A percentile compares a stretch with the other conserved stretches of the same genome.
Conservation (phyloP, 805 yeast genomes). For the Metschnikowia anglica region DNA sequence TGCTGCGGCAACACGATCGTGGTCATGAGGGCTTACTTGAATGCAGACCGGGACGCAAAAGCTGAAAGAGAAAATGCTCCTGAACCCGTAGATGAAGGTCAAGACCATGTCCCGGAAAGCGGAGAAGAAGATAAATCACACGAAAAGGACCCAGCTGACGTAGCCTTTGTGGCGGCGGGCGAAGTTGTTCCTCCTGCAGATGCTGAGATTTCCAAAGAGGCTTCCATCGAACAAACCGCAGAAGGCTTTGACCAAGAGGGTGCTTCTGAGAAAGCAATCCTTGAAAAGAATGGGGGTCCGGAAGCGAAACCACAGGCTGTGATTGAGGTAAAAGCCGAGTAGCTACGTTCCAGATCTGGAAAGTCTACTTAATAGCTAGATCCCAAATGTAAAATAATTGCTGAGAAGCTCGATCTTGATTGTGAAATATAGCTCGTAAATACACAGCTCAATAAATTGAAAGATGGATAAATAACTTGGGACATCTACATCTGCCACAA, state of each 20-base stretch:
- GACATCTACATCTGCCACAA: not conserved
- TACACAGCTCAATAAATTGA: constrained; percentile 1
- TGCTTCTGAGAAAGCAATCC: constrained; percentile 5
- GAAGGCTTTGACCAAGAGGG: constrained; percentile 8
- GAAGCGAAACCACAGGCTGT: not conserved
- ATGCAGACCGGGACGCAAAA: constrained; percentile 6
- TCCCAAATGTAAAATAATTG: not conserved
- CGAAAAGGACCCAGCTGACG: not conserved
- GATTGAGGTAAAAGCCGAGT: not conserved
- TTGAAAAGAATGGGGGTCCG: not conserved
- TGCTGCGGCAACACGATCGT: constrained; percentile 8
- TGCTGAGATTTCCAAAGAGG: not conserved
- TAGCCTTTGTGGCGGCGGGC: constrained; percentile 2
- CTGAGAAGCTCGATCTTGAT: not conserved
- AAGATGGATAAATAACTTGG: not conserved
- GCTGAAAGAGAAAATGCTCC: not conserved
- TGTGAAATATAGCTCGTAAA: not conserved
- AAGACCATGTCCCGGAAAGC: not conserved
- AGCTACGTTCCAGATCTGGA: not conserved
- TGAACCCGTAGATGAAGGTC: not conserved
- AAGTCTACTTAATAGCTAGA: not conserved
- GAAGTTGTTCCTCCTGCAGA: not conserved
- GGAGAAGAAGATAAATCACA: not conserved
- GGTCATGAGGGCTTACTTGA: constrained; percentile 12
- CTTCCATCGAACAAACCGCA: constrained; percentile 3